A percentile compares a stretch with the other conserved stretches of the same genome.
Conservation (phyloP, 768 basidiomycete species). For the Boletus subcaerulescens region DNA sequence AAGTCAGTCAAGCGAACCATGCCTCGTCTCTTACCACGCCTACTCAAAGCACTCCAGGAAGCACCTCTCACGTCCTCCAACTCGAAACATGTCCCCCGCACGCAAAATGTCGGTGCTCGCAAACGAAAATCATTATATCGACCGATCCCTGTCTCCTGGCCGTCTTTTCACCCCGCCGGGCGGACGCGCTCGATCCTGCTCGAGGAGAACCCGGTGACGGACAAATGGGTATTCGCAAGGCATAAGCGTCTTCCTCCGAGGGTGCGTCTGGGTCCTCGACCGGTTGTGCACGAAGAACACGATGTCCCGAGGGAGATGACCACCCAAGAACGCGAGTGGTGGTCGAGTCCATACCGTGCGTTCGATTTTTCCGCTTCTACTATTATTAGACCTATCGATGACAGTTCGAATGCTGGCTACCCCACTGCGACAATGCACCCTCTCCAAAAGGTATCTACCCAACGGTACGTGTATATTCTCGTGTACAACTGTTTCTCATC, state of each 20-base stretch:
- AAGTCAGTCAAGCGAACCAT: slow-evolving; percentile 32
- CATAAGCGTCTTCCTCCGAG: slow-evolving; percentile 61
- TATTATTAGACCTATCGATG: not conserved
- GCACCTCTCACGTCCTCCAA: slow-evolving; percentile 12
- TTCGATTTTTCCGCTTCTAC: not conserved
- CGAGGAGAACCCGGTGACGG: slow-evolving; percentile 54
- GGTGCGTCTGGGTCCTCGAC: slow-evolving; percentile 32
- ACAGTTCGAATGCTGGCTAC: slow-evolving; percentile 71
- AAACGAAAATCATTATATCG: slow-evolving; percentile 35
- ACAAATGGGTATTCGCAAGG: slow-evolving; percentile 44
- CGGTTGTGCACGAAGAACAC: slow-evolving; percentile 19
- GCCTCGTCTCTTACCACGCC: slow-evolving; percentile 72
- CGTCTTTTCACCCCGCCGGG: slow-evolving; percentile 45
- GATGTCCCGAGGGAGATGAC: slow-evolving; percentile 59
- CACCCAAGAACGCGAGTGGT: slow-evolving; percentile 58
- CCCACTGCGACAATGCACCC: slow-evolving; percentile 55
- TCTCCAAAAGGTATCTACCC: slow-evolving; percentile 53
- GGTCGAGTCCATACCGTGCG: slow-evolving; percentile 75
- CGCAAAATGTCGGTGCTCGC: slow-evolving; percentile 8
- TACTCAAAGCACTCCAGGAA: slow-evolving; percentile 42
- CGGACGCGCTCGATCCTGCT: slow-evolving; percentile 60
- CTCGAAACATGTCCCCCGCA: slow-evolving; percentile 11
- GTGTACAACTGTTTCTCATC: not conserved
- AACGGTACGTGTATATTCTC: slow-evolving; percentile 40
- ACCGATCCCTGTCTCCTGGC: slow-evolving; percentile 33